Evolutionary conservation across 2,329 filamentous ascomycete species (phyloP), one percentile per base, ranked within the genome.

Genomic region (Botryosphaeria dothidea): DNA sequence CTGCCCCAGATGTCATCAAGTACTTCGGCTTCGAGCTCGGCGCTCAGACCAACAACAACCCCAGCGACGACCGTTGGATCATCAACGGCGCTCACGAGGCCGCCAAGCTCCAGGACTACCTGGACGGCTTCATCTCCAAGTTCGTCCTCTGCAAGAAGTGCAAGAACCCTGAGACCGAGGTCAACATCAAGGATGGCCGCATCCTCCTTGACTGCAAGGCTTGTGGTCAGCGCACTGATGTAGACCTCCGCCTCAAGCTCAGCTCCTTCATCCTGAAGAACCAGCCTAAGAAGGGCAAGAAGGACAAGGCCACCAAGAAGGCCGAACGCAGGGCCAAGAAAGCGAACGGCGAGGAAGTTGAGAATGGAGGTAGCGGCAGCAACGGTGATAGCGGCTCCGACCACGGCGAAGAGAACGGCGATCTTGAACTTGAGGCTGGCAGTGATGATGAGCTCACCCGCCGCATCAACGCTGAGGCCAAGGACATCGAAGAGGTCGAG

Each of bases 141-240:
- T 99, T 98, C 72, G 95, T 99, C 74, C 93, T 99, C 69, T 99
- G 95, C 91, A 96, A 96, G 85, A 94, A 96, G 80, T 99, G 95
- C 90, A 97, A 97, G 88, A 99, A 99, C 80, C 95, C 95, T 38
- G 95, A 99, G 85, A 99, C 95, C 70, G 93, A 96, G 70, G 90
- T 98, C 75, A 88, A 91, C 76, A 92, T 98, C 85, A 97, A 97
- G 82, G 93, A 97, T 74, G 92, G 91, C 64, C 88, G 86, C 77
- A 98, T 99, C 79, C 81, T 92, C 68, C 89, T 98, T 71, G 95
- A 99, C 82, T 99, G 95, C 90, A 99, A 99, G 84, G 95, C 95
- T 68, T 99, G 95, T 77, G 95, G 95, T 77, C 91, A 96, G 81
- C 93, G 92, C 75, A 91, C 91, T 70, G 90, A 95, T 68, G 94